These are phyloP conservation scores for Eucalyptus tenuipes DNA, from an alignment of 345 rosid species.

Conservation along the genomic window DNA sequence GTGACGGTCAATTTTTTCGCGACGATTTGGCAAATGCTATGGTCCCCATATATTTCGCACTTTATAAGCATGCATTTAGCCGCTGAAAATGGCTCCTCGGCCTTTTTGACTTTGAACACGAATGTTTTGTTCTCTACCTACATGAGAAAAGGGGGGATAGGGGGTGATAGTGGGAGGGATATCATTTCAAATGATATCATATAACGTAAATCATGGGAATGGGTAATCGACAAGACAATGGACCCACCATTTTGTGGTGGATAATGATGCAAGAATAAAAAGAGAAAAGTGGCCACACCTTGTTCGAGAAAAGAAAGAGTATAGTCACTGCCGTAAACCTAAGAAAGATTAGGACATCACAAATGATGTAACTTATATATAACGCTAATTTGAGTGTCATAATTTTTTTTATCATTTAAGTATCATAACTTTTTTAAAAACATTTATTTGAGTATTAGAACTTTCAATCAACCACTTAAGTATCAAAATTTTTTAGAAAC, in stretches of 20 bases:
- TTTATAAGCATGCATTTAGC: background rate
- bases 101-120: slow-evolving; percentile 2
- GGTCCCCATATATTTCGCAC: background rate
- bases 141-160: background rate
- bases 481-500: fast-evolving
- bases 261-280: slow-evolving; percentile 3
- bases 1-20: background rate
- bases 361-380: no score
- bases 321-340: background rate
- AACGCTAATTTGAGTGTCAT: no score
- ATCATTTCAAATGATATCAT: slow-evolving; percentile 5
- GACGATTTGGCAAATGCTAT: background rate
- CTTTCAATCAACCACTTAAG: no score
- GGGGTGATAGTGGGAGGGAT: background rate
- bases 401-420: no score
- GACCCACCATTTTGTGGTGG: slow-evolving; percentile 4
- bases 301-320: background rate
- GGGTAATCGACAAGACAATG: slow-evolving; percentile 3
- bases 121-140: background rate
- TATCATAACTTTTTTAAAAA: no score
- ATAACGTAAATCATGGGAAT: background rate
- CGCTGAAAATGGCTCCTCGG: background rate
- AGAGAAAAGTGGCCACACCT: background rate
- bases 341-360: background rate
- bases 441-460: no score